Percentiles rank a stretch among this genome's conserved stretches.
Conservation (phyloP, 2,329 filamentous ascomycete species). For the Fusarium camptoceras region DNA sequence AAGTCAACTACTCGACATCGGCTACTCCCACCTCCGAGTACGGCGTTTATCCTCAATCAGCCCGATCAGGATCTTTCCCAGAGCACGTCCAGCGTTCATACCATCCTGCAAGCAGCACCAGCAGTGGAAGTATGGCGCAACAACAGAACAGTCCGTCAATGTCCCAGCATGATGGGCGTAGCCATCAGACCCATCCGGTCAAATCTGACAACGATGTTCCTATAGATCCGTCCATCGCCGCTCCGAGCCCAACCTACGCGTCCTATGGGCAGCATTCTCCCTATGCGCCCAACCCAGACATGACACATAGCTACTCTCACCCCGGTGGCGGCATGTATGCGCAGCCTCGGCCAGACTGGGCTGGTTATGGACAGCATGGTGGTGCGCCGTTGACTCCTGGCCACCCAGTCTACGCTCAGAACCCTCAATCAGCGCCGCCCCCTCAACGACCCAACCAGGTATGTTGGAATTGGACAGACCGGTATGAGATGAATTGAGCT, state of each 20-base stretch:
- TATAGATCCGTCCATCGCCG: conserved; percentile 98
- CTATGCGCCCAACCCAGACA: conserved; percentile 86
- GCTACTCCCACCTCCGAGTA: conserved; percentile 92
- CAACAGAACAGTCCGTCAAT: conserved; percentile 96
- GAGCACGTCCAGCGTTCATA: conserved; percentile 89
- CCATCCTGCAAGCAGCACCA: conserved; percentile 80
- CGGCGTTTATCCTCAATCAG: conserved; percentile 78
- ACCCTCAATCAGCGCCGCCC: conserved; percentile 66
- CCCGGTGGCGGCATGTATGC: conserved; percentile 72
- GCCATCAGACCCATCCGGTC: conserved; percentile 80
- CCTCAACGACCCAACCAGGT: conserved; percentile 71
- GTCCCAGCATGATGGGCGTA: conserved; percentile 83
- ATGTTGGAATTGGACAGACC: conserved; percentile 51
- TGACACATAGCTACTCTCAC: conserved; percentile 81
- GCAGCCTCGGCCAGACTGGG: conserved; percentile 81
- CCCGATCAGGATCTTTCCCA: conserved; percentile 86
- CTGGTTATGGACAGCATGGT: conserved; percentile 69
- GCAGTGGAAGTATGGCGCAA: conserved; percentile 94
- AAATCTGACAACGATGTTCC: conserved; percentile 97
- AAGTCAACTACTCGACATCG: conserved; percentile 81
- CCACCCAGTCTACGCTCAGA: conserved; percentile 66
- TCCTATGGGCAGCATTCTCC: conserved; percentile 83
- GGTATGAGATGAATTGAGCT: conserved; percentile 20
- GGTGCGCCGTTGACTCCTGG: conserved; percentile 60
- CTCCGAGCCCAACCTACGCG: conserved; percentile 90